Evolutionary conservation across 805 yeast genomes (phyloP), one percentile per base, ranked within the genome.

Genomic region (Lipomyces kockii): DNA sequence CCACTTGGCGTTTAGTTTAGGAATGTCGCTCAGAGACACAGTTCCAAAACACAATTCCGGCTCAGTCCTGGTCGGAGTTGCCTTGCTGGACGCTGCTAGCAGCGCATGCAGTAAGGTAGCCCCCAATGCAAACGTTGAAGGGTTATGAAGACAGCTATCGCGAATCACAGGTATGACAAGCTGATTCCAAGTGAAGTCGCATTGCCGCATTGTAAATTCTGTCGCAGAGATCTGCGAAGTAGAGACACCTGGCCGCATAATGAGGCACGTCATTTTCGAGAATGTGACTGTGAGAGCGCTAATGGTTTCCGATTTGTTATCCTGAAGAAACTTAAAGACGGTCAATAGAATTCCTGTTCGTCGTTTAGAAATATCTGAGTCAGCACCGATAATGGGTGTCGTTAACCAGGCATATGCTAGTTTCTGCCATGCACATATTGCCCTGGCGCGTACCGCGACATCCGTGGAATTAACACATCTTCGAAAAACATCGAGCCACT

Each of bases 1-100:
- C 71, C 71, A 68, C 29, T 62, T 62, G 9, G 71, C 60, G 34
- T 60, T 63, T 56, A 68, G 57, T 25, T 46, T 49, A 8, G 70
- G 69, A 20, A 68, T 51, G 43, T 66, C 67, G 17, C 20, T 27
- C 34, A 54, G 32, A 6, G 25, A n/a, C 1, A 58, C 51, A 6
- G 1, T 17, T 14, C 53, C 55, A 60, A 66, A 68, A 43, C 69
- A 64, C 11, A 68, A 9, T 14, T 68, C 71, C 7, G 39, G 53
- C 25, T 61, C 63, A 7, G 56, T n/a, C 37, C 58, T 64, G 8
- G 27, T 22, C 17, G 29, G 53, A 29, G 14, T 25, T 14, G 63
- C 4, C 51, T 59, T 62, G 9, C 22, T 64, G 37, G 34, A 22
- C 2, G 64, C 56, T 8, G 57, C 35, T 8, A 66, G 46, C 12